Evolutionary conservation across 495 filamentous ascomycete genomes (phyloP).

Genomic region (Daldinia caldariorum): DNA sequence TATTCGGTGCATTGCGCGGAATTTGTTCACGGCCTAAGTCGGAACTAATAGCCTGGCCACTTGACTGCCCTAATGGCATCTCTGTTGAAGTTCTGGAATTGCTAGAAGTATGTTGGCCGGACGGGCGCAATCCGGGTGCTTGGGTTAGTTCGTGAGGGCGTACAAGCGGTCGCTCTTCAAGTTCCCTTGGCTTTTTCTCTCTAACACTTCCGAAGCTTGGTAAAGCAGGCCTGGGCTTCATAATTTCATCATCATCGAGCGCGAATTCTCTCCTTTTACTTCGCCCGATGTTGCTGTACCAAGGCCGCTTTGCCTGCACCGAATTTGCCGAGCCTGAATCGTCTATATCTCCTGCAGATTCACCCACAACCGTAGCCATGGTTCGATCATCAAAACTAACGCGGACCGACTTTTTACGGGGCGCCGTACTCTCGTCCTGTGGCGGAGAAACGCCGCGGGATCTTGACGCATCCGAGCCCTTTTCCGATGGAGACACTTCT

Average conservation of each 20-base stretch:
- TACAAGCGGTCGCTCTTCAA: constrained; percentile 61
- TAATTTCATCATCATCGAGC: constrained; percentile 70
- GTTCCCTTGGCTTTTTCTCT: constrained; percentile 55
- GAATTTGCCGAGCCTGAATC: constrained; percentile 61
- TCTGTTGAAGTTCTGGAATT: constrained; percentile 45
- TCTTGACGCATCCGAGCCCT: constrained; percentile 53
- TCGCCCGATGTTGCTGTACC: constrained; percentile 65
- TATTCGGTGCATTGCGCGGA: constrained; percentile 56
- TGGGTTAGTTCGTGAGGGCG: constrained; percentile 54
- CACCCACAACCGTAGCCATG: constrained; percentile 63
- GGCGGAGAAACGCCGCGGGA: constrained; percentile 38
- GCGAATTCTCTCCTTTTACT: constrained; percentile 57
- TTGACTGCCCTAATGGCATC: constrained; percentile 59
- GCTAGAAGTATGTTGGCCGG: constrained; percentile 25
- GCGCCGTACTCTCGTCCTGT: constrained; percentile 63
- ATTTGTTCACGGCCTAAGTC: constrained; percentile 65
- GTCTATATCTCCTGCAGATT: constrained; percentile 65
- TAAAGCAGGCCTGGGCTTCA: constrained; percentile 78
- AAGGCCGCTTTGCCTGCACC: constrained; percentile 59
- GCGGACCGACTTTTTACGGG: constrained; percentile 73
- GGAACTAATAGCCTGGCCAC: constrained; percentile 70
- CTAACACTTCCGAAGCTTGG: constrained; percentile 88
- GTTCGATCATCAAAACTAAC: constrained; percentile 87
- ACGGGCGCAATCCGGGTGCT: constrained; percentile 40
- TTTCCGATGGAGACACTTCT: constrained; percentile 56